These are phyloP conservation scores for Magnolia officinalis DNA, from an alignment of 164 flowering plant genomes.

Conservation along the genomic window DNA sequence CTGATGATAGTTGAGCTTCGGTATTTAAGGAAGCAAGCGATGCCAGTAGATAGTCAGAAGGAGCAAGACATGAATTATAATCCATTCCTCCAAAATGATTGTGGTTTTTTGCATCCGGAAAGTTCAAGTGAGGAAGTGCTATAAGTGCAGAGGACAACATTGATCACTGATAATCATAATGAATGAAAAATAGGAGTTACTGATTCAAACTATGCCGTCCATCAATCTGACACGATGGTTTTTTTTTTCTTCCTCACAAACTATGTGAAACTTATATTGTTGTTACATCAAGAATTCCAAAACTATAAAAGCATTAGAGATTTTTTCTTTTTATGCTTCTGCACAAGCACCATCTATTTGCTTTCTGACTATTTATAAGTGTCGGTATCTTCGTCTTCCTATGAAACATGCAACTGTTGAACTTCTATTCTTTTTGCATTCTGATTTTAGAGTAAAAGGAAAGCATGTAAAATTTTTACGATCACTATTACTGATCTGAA, in stretches of 20 bases:
- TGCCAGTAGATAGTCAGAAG: background rate
- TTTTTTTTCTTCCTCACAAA: no score
- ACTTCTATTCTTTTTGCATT: no score
- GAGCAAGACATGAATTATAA: background rate
- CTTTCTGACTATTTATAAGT: no score
- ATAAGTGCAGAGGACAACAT: background rate
- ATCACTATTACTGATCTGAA: background rate
- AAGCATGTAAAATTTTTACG: background rate
- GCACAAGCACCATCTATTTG: no score
- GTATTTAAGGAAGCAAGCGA: background rate
- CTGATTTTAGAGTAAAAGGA: background rate
- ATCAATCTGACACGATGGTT: background rate
- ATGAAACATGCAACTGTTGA: no score
- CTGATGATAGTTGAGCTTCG: background rate
- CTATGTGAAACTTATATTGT: background rate
- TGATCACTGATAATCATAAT: background rate
- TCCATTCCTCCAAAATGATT: background rate
- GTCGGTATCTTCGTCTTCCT: no score
- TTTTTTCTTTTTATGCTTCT: background rate
- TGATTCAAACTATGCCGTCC: background rate
- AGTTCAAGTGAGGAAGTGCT: background rate
- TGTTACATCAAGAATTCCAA: background rate
- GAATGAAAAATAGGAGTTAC: background rate
- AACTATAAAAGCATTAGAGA: background rate
- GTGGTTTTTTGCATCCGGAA: background rate